Conservation (phyloP, 306 rosid species). For the Urtica urens region DNA sequence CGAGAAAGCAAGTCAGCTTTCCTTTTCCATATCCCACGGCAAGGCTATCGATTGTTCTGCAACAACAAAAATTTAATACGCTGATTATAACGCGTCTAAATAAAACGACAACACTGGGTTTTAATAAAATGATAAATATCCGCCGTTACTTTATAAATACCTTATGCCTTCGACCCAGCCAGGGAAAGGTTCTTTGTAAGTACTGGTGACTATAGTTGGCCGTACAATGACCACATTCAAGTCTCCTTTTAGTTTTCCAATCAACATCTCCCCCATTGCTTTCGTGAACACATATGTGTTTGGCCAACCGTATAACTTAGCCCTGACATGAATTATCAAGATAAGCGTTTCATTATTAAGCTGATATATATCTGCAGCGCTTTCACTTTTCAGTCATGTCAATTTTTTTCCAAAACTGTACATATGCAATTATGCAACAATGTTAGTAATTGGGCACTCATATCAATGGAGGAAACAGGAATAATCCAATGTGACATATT, state of each 20-base stretch:
- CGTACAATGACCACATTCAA: constrained; percentile 40
- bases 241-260: constrained; percentile 31
- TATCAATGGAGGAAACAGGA: no score
- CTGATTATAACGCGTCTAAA: no score
- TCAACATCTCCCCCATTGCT: constrained; percentile 69
- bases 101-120: no score
- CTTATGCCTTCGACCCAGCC: constrained; percentile 81
- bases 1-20: constrained; percentile 49
- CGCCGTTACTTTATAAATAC: constrained; percentile 15
- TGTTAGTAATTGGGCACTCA: no score
- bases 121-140: background rate
- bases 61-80: background rate
- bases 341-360: no score
- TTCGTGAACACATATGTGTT: constrained; percentile 77
- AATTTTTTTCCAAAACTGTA: no score
- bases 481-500: no score
- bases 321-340: constrained; percentile 25
- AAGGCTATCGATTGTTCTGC: constrained; percentile 70
- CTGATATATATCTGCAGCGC: no score
- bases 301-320: constrained; percentile 78
- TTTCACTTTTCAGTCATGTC: no score
- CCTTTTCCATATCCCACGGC: constrained; percentile 70
- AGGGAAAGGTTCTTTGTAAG: constrained; percentile 68
- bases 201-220: constrained; percentile 66
- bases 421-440: no score